Base-by-base conservation (phyloP, 768 basidiomycete species). In the Lentinula sp. region DNA sequence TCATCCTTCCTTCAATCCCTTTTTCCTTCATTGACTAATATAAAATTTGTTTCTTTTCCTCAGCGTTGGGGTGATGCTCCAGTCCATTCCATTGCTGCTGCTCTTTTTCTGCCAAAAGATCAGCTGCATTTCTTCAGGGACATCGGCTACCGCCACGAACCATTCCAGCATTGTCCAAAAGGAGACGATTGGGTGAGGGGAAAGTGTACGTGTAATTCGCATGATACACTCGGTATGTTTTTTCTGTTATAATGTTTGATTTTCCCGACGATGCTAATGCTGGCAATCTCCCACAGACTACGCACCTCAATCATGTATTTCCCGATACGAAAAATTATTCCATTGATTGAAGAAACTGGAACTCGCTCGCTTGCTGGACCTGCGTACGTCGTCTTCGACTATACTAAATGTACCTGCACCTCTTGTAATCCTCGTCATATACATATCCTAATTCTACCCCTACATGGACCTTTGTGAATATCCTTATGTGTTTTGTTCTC, bases 41-140 rank as follows among this genome's bases (percentile, higher is more conserved):
- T 28, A 28, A n/a, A 41, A 20, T 15, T 33, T 77, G 13, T 75
- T 77, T 3, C 69, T 84, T 7, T 15, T 43, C 18, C 81, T 83
- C 49, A 69, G 68, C 70, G 70, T 18, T 71, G 71, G 70, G 72
- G 71, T n/a, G 84, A 84, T 63, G 84, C 84, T 3, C 84, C 82
- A 9, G 82, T 85, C 6, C 84, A 85, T 66, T 79, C 77, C 28
- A 82, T 85, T 58, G 84, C 79, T 16, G 84, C 77, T 3, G 77
- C 82, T 0, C 70, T 86, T 10, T 82, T 85, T 42, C 81, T 85
- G 1, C 73, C 77, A 64, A 86, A 83, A 69, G 81, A 85, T 43
- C 84, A 85, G 68, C 77, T 91, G 33, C 86, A 89, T 71, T 91
- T 85, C 73, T 91, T 91, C 74, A 75, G 81, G 57, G 86, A 89